Conservation (phyloP, 2,329 filamentous ascomycete genomes). For the Corinectria fuckeliana region DNA sequence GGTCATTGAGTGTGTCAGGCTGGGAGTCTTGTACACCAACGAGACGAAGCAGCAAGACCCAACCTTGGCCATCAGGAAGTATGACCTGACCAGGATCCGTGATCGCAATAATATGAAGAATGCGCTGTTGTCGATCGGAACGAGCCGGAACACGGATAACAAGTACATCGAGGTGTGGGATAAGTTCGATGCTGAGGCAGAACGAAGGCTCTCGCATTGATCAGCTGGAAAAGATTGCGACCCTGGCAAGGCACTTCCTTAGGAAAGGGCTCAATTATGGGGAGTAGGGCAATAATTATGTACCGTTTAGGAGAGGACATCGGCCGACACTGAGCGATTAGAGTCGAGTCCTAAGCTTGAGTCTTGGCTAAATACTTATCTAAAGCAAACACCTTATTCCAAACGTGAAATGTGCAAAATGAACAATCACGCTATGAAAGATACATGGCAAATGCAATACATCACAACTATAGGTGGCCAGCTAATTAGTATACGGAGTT, state of each 20-base stretch:
- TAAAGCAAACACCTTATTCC: too few species aligned
- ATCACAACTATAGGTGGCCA: too few species aligned
- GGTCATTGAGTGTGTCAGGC: slow-evolving; percentile 12
- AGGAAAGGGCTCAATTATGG: too few species aligned
- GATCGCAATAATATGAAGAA: neutral
- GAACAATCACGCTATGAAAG: too few species aligned
- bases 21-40: slow-evolving; percentile 7
- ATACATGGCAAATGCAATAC: too few species aligned
- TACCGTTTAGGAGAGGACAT: too few species aligned
- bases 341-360: too few species aligned
- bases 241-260: neutral
- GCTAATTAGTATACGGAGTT: too few species aligned
- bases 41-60: neutral
- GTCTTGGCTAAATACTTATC: too few species aligned
- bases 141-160: slow-evolving; percentile 6
- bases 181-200: neutral
- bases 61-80: neutral
- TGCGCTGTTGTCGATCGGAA: neutral
- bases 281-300: too few species aligned
- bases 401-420: too few species aligned
- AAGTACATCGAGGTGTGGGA: slow-evolving; percentile 9
- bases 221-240: slow-evolving; percentile 5
- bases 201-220: slow-evolving; percentile 7
- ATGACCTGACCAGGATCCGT: neutral
- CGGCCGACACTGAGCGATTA: too few species aligned